Percentiles rank a stretch among this genome's conserved stretches.
phyloP scores from a whole-genome alignment of 2,329 filamentous ascomycete genomes.

The Aureobasidium sp. region DNA sequence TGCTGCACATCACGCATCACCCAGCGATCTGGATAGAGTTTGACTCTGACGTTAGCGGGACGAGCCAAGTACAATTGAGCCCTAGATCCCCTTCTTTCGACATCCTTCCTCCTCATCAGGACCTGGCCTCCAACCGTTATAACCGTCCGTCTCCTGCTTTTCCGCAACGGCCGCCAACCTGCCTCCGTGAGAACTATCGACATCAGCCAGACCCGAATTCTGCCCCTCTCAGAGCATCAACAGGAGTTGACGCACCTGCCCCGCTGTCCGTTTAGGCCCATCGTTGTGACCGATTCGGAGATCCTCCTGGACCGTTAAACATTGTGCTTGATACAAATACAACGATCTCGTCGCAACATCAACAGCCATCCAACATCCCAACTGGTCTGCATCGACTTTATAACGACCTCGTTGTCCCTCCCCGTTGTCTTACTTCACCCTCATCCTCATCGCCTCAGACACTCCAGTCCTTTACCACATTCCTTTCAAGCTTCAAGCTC shows the following conservation, averaged over 20 bases:
- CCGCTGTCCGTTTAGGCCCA: conserved; percentile 16
- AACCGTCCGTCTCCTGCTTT: conserved; percentile 16
- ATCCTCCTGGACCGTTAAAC: conserved; percentile 12
- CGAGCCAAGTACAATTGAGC: conserved; percentile 14
- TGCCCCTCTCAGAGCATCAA: conserved; percentile 11
- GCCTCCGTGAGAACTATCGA: conserved; percentile 12
- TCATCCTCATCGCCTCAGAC: conserved; percentile 2
- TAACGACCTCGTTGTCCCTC: conserved; percentile 17
- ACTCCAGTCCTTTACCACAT: background rate
- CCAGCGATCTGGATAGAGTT: conserved; percentile 34
- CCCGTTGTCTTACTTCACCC: conserved; percentile 15
- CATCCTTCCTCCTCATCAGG: conserved; percentile 6
- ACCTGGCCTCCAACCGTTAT: conserved; percentile 13
- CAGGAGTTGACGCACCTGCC: conserved; percentile 14
- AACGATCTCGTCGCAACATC: conserved; percentile 15
- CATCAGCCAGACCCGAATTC: conserved; percentile 6
- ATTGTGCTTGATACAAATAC: conserved; percentile 15
- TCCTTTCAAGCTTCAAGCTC: conserved; percentile 14
- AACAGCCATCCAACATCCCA: conserved; percentile 16
- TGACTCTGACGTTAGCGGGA: conserved; percentile 17
- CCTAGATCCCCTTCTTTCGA: conserved; percentile 11
- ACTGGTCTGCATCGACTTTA: conserved; percentile 16
- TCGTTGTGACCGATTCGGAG: conserved; percentile 15
- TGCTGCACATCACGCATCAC: conserved; percentile 20
- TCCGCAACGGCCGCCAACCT: conserved; percentile 14